phyloP scores from a whole-genome alignment of 345 rosid genomes.

The Hibiscus tridactylites region DNA sequence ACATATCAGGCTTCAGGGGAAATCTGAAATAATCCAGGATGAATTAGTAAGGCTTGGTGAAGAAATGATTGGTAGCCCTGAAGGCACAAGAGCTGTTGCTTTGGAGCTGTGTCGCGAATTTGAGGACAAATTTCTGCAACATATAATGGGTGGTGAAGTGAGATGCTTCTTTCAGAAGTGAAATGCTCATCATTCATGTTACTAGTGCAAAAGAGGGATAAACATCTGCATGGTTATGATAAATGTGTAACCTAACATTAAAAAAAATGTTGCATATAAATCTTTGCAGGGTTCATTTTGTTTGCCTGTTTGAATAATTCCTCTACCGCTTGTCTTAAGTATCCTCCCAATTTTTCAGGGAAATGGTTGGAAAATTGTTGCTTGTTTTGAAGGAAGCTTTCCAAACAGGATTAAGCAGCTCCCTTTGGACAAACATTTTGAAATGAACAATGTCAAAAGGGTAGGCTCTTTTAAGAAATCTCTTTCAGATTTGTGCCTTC shows the following conservation, averaged over 20 bases:
- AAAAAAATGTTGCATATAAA: neutral
- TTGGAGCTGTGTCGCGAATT: slow-evolving; percentile 98
- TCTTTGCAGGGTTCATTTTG: neutral
- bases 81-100: slow-evolving; percentile 95
- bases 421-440: slow-evolving; percentile 93
- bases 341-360: slow-evolving; percentile 41
- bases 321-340: neutral
- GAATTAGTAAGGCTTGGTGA: slow-evolving; percentile 88
- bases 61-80: slow-evolving; percentile 70
- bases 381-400: slow-evolving; percentile 92
- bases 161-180: slow-evolving; percentile 26
- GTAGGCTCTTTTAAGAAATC: slow-evolving; percentile 31
- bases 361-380: slow-evolving; percentile 97
- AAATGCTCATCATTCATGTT: neutral
- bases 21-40: slow-evolving; percentile 79
- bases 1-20: slow-evolving; percentile 76
- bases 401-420: slow-evolving; percentile 94
- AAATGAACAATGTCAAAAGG: slow-evolving; percentile 86
- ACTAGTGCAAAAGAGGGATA: neutral
- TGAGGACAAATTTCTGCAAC: slow-evolving; percentile 95
- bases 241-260: neutral
- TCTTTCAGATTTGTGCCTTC: neutral
- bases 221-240: neutral
- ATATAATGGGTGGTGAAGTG: slow-evolving; percentile 90
- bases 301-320: neutral